Conservation (phyloP, 2,329 filamentous ascomycete genomes). For the Pseudocercospora cruenta region DNA sequence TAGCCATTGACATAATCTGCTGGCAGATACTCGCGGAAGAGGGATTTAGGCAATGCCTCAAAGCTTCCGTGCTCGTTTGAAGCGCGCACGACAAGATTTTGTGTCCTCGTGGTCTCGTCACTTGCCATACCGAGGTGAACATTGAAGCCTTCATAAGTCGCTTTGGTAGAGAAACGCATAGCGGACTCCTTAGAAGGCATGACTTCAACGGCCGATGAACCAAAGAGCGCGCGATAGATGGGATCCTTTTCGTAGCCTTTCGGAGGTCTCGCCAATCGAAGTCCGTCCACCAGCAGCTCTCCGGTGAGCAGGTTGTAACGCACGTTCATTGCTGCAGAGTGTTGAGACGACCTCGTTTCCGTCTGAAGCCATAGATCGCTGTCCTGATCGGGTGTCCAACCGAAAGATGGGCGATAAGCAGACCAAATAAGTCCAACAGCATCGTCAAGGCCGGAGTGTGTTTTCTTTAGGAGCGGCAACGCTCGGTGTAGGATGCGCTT, state of each 20-base stretch:
- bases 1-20: too few species aligned
- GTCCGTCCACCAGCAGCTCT: slow-evolving; percentile 54
- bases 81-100: slow-evolving; percentile 50
- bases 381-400: slow-evolving; percentile 2
- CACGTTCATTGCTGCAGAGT: slow-evolving; percentile 28
- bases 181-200: slow-evolving; percentile 55
- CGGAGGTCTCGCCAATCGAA: slow-evolving; percentile 58
- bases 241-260: slow-evolving; percentile 50
- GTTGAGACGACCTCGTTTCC: neutral
- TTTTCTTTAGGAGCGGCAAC: slow-evolving; percentile 6
- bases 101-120: neutral
- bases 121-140: slow-evolving; percentile 43
- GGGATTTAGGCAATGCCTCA: slow-evolving; percentile 31
- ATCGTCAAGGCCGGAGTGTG: slow-evolving; percentile 20
- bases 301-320: slow-evolving; percentile 55
- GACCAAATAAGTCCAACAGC: slow-evolving; percentile 46
- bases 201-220: slow-evolving; percentile 55
- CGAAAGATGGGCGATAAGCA: slow-evolving; percentile 13
- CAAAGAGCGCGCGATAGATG: slow-evolving; percentile 58
- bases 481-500: slow-evolving; percentile 25
- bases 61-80: slow-evolving; percentile 30
- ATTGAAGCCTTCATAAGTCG: slow-evolving; percentile 6
- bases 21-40: too few species aligned
- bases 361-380: slow-evolving; percentile 12
- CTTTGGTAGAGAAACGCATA: slow-evolving; percentile 55